Base-by-base conservation (phyloP, 768 basidiomycete species). In the Lentinula guzmanii region DNA sequence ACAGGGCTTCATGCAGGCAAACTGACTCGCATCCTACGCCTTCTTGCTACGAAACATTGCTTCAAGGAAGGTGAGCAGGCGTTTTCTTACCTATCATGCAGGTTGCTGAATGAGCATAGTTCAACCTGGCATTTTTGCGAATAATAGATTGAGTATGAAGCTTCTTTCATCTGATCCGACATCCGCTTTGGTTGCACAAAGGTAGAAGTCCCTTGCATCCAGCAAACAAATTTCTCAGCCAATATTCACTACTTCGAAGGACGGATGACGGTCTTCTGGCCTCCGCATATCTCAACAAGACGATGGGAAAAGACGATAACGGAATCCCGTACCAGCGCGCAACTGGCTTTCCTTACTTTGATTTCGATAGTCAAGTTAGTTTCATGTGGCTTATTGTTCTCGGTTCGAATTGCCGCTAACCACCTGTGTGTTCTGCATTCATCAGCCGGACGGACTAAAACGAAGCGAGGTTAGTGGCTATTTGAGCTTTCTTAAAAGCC, bases 1-100 rank as follows among this genome's bases (percentile, higher is more conserved):
- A 62, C 75, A 1, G 70, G 74, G 3, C 60, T 79, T 8, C 69
- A 79, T 24, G 62, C 64, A 8, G 69, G 63, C n/a, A 82, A 79
- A 61, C 68, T 80, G 1, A 70, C 69, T 1, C 71, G 78, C 1
- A 70, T 79, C 34, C 58, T 82, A 52, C 74, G 78, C 2, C 63
- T 72, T 9, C 71, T 82, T 7, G 73, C 76, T 13, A 70, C 76
- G 11, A 76, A 72, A 52, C 76, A 80, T 64, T 69, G 71, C 58
- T 82, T 77, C 64, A 63, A 67, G 28, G 78, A 79, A 73, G 72
- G 76, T 77, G 16, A 13, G 63, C 58, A 41, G 16, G 3, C 18
- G 9, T 1, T 16, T 42, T n/a, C 21, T 18, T 43, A 51, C 33
- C n/a, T 5, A n/a, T 6, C 18, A 35, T 39, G n/a, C 31, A 15